Evolutionary conservation across 176 grass and related monocot species (phyloP).

Genomic region (Luzula sylvatica): DNA sequence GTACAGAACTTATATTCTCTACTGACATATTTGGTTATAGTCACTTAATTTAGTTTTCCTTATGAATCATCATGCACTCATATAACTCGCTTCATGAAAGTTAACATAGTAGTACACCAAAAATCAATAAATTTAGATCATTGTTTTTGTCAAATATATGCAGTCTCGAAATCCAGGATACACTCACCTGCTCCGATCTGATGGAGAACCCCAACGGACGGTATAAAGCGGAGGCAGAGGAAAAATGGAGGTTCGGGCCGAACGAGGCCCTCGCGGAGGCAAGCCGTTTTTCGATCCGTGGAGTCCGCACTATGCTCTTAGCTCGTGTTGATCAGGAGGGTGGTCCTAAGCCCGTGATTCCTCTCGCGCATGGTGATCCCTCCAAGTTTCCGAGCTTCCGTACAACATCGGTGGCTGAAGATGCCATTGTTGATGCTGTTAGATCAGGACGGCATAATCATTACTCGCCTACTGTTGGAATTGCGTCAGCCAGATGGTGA

Average conservation of each 20-base stretch:
- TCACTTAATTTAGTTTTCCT: too few species aligned
- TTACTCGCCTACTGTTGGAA: conserved; percentile 42
- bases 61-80: too few species aligned
- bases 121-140: too few species aligned
- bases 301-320: conserved; percentile 37
- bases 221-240: neutral
- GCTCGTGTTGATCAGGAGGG: conserved; percentile 22
- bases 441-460: conserved; percentile 34
- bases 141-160: too few species aligned
- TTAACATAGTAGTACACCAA: too few species aligned
- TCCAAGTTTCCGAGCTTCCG: conserved; percentile 45
- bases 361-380: conserved; percentile 44
- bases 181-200: neutral
- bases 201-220: conserved; percentile 27
- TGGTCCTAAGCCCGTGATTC: conserved; percentile 30
- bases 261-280: conserved; percentile 11
- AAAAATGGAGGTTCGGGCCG: conserved; percentile 30
- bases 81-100: too few species aligned
- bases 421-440: conserved; percentile 37
- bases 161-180: too few species aligned
- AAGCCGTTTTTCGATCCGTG: conserved; percentile 36
- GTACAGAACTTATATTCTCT: too few species aligned
- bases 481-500: conserved; percentile 31
- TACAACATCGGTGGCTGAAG: conserved; percentile 33
- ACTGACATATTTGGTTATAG: too few species aligned